Conservation (phyloP, 2,329 filamentous ascomycete species). For the Arachnomyces sp. region DNA sequence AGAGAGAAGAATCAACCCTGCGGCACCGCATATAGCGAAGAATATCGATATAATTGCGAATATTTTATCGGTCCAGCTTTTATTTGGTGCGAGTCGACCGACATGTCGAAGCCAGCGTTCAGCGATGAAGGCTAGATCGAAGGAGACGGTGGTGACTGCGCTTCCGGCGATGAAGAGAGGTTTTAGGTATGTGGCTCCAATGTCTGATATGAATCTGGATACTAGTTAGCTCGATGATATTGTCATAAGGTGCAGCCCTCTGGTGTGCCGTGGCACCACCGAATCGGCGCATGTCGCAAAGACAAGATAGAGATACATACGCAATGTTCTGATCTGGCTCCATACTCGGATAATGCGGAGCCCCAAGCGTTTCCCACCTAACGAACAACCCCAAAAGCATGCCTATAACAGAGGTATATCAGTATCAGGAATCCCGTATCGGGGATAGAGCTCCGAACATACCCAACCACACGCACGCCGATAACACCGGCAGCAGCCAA, state of each 20-base stretch:
- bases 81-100: conserved; percentile 70
- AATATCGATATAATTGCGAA: conserved; percentile 32
- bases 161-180: conserved; percentile 56
- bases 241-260: conserved; percentile 1
- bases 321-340: conserved; percentile 45
- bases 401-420: conserved; percentile 24
- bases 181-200: conserved; percentile 51
- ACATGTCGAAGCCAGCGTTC: conserved; percentile 81
- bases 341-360: conserved; percentile 48
- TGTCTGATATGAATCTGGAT: conserved; percentile 41
- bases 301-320: conserved; percentile 27
- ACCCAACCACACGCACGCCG: conserved; percentile 48
- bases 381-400: conserved; percentile 54
- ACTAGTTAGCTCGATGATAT: conserved; percentile 4
- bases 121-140: conserved; percentile 70
- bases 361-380: conserved; percentile 46
- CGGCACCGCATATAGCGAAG: conserved; percentile 67
- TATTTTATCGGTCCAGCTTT: conserved; percentile 30
- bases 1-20: conserved; percentile 70
- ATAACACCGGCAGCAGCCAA: conserved; percentile 52
- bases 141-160: conserved; percentile 61
- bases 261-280: background rate
- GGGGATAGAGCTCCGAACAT: conserved; percentile 10
- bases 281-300: background rate
- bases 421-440: background rate